Conservation (phyloP, 345 rosid species). For the Abelmoschus esculentus region DNA sequence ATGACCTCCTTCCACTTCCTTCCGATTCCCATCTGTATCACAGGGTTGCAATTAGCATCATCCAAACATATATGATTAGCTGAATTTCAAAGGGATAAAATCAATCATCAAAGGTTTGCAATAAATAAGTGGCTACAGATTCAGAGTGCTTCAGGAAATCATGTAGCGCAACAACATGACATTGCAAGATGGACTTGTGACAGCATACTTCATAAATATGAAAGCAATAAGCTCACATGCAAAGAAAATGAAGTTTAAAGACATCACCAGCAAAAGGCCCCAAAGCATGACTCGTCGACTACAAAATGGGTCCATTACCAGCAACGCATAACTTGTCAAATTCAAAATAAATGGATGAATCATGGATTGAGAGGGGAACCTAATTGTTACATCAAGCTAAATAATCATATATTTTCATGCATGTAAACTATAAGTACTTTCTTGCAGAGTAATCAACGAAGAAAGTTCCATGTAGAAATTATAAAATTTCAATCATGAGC, state of each 20-base stretch:
- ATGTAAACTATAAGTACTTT: background rate
- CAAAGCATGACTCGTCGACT: background rate
- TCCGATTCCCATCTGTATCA: constrained; percentile 70
- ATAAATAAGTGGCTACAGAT: background rate
- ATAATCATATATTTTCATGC: background rate
- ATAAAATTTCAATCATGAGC: no score
- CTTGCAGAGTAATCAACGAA: background rate
- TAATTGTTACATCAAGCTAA: background rate
- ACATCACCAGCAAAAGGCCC: background rate
- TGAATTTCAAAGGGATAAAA: background rate
- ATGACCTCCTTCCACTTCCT: constrained; percentile 95
- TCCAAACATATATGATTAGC: background rate
- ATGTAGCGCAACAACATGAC: background rate
- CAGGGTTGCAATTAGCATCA: constrained; percentile 5
- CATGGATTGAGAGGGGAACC: background rate
- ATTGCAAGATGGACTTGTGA: background rate
- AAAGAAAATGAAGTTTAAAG: background rate
- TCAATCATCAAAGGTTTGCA: constrained; percentile 2
- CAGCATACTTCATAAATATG: background rate
- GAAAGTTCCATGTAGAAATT: background rate
- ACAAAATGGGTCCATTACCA: background rate
- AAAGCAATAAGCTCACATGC: background rate
- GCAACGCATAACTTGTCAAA: background rate
- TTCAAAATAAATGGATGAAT: background rate
- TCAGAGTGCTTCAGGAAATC: background rate